Base-by-base conservation (phyloP, 2,329 filamentous ascomycete genomes). In the Pyricularia grisea region DNA sequence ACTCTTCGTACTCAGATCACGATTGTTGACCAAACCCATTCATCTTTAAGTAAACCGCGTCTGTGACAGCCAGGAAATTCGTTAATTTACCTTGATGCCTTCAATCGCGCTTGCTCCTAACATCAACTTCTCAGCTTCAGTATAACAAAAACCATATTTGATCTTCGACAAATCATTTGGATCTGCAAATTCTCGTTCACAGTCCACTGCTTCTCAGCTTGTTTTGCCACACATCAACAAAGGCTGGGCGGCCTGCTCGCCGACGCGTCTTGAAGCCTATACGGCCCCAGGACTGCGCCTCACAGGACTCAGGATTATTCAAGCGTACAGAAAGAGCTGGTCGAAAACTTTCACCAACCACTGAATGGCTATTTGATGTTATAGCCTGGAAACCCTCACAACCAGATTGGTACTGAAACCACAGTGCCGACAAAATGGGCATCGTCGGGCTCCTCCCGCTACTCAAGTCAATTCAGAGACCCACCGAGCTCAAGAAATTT, bases 381-480 rank as follows among this genome's bases (percentile, higher is more conserved):
- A 50, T 50, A 50, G 42, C 42, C 17, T 50, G 42, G 58, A n/a
- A 27, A 6, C 10, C 12, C 6, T 61, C 58, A n/a, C 58, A 10
- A 61, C 11, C 12, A 12, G n/a, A 61, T 61, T n/a, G 58, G 58
- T 4, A 27, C 23, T 27, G 23, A 27, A 23, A 12, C 58, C 10
- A 4, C 10, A 3, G n/a, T 61, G 65, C 33, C 28, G 42, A 17
- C 27, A 67, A 25, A 55, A 67, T 67, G 66, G 66, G 66, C 25
- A 67, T 61, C 27, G 11, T 12, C 94, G 94, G 95, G 64, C 87
- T 99, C 68, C 85, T 98, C 42, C 93, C 93, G 55, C 85, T 98
- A 70, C 88, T 99, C 71, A 98, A 98, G 80, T 98, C 95, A 65
- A 98, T 99, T 68, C 95, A 99, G 70, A 93, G 92, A 76, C 91